Conservation (phyloP, 306 rosid species). For the Sophora flavescens region DNA sequence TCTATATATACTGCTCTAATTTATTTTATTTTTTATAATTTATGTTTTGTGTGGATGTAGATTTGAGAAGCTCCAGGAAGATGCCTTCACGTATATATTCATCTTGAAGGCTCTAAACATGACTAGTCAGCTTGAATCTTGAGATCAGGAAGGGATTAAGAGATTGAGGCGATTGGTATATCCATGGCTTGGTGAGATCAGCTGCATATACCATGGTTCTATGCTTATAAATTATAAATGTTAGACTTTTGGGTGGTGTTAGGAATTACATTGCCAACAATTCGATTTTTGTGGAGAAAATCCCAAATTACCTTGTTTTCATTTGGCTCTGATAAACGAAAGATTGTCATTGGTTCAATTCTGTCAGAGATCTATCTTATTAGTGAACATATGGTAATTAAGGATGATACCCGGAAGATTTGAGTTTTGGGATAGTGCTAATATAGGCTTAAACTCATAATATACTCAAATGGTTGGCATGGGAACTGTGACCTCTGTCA, state of each 20-base stretch:
- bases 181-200: slow-evolving; percentile 34
- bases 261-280: neutral
- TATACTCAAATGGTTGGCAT: neutral
- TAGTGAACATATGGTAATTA: neutral
- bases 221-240: neutral
- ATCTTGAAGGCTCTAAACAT: slow-evolving; percentile 67
- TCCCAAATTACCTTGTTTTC: neutral
- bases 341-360: neutral
- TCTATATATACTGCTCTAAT: no score
- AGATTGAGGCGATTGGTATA: neutral
- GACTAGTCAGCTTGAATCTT: slow-evolving; percentile 43
- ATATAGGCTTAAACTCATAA: neutral
- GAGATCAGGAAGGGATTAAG: neutral
- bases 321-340: neutral
- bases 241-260: neutral
- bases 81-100: slow-evolving; percentile 74
- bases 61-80: slow-evolving; percentile 89
- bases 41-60: slow-evolving; percentile 52
- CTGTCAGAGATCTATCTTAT: neutral
- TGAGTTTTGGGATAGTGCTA: neutral
- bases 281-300: neutral
- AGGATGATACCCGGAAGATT: neutral
- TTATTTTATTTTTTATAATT: neutral
- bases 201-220: slow-evolving; percentile 12
- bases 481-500: no score